These are phyloP conservation scores for Kluyveromyces wickerhamii DNA, from an alignment of 805 yeast species.

Conservation along the genomic window DNA sequence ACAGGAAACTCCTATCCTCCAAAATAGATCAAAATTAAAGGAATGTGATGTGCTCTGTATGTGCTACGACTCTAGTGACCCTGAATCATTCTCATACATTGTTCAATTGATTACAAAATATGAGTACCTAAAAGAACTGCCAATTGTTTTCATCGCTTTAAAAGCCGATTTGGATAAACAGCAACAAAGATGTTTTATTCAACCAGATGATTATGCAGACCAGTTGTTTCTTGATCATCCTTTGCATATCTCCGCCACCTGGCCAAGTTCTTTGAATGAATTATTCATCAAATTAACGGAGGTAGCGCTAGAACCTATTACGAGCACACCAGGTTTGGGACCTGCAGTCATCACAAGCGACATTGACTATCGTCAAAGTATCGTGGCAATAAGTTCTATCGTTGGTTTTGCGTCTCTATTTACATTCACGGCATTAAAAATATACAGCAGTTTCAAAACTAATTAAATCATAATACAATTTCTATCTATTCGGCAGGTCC, in stretches of 20 bases:
- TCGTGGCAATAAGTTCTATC: slow-evolving; percentile 61
- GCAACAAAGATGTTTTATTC: slow-evolving; percentile 78
- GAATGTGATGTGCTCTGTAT: slow-evolving; percentile 89
- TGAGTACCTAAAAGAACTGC: slow-evolving; percentile 55
- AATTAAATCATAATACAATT: slow-evolving; percentile 5
- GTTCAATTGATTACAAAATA: slow-evolving; percentile 59
- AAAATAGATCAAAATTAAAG: slow-evolving; percentile 57
- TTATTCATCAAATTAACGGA: slow-evolving; percentile 80
- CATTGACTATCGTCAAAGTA: slow-evolving; percentile 40
- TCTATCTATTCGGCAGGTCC: slow-evolving; percentile 9
- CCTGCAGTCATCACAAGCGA: slow-evolving; percentile 51
- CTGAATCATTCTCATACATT: slow-evolving; percentile 82
- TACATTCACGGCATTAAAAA: slow-evolving; percentile 56
- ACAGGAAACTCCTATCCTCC: slow-evolving; percentile 72
- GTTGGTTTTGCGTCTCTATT: slow-evolving; percentile 56
- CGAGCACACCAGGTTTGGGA: slow-evolving; percentile 70
- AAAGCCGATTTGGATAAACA: slow-evolving; percentile 95
- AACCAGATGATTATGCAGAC: slow-evolving; percentile 81
- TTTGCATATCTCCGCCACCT: slow-evolving; percentile 78
- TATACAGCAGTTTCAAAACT: slow-evolving; percentile 18
- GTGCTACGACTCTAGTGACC: slow-evolving; percentile 91
- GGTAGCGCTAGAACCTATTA: slow-evolving; percentile 72
- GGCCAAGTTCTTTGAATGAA: slow-evolving; percentile 84
- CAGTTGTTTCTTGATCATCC: slow-evolving; percentile 67
- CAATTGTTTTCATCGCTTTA: slow-evolving; percentile 81